These are phyloP conservation scores for Teratosphaeria nubilosa DNA, from an alignment of 2,329 filamentous ascomycete genomes.

Conservation along the genomic window DNA sequence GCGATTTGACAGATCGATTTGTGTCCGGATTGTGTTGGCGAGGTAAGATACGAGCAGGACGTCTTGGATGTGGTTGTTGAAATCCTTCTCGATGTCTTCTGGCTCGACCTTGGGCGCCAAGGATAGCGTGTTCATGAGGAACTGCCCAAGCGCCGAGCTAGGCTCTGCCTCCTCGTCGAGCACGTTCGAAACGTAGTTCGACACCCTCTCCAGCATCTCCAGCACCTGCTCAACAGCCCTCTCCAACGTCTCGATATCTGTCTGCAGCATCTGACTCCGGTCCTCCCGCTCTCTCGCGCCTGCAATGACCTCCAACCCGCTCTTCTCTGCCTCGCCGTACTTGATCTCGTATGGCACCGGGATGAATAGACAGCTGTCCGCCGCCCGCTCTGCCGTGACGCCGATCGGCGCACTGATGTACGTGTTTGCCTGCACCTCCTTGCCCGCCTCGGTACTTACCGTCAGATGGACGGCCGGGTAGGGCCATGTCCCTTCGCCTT, in stretches of 20 bases:
- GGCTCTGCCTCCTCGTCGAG: slow-evolving; percentile 87
- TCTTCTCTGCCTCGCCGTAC: slow-evolving; percentile 71
- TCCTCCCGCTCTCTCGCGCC: slow-evolving; percentile 70
- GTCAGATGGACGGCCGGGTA: slow-evolving; percentile 97
- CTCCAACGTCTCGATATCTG: slow-evolving; percentile 84
- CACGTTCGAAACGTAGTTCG: slow-evolving; percentile 84
- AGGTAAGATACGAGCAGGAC: slow-evolving; percentile 97
- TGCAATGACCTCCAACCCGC: slow-evolving; percentile 71
- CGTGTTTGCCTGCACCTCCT: slow-evolving; percentile 79
- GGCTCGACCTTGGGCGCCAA: slow-evolving; percentile 90
- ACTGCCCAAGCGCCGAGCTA: slow-evolving; percentile 86
- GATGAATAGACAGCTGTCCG: slow-evolving; percentile 94
- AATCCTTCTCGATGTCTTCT: slow-evolving; percentile 86
- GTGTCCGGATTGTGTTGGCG: slow-evolving; percentile 95
- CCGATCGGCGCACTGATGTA: slow-evolving; percentile 95
- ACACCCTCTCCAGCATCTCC: slow-evolving; percentile 80
- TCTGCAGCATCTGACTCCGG: slow-evolving; percentile 61
- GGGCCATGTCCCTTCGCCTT: slow-evolving; percentile 93
- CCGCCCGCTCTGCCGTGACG: slow-evolving; percentile 86
- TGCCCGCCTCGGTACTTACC: slow-evolving; percentile 77
- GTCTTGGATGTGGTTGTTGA: slow-evolving; percentile 99
- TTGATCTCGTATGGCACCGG: slow-evolving; percentile 91
- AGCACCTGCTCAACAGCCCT: slow-evolving; percentile 79
- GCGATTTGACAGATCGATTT: slow-evolving; percentile 95
- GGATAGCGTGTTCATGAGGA: slow-evolving; percentile 84